A percentile compares a stretch with the other conserved stretches of the same genome.
These are phyloP conservation scores for Russula sp. DNA, from an alignment of 768 basidiomycete species.

Conservation along the genomic window DNA sequence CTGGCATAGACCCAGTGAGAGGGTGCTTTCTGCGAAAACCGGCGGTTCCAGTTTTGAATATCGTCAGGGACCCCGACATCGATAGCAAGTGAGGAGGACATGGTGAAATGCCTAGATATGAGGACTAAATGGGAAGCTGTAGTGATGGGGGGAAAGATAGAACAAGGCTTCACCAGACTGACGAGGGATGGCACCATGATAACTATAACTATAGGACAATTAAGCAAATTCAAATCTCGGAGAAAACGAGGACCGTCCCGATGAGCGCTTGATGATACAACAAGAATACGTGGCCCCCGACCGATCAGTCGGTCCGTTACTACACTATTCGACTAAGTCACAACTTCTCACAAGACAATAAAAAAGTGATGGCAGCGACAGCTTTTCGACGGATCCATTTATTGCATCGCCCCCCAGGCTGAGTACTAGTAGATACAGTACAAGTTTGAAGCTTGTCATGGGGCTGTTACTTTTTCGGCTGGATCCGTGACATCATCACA, in stretches of 20 bases:
- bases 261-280: neutral
- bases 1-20: slow-evolving; percentile 49
- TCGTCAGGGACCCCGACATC: slow-evolving; percentile 14
- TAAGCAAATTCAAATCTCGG: neutral
- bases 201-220: slow-evolving; percentile 14
- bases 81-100: neutral
- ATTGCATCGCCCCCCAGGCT: neutral
- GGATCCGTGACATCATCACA: too few species aligned
- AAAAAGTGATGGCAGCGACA: neutral
- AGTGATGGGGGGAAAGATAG: slow-evolving; percentile 1
- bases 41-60: slow-evolving; percentile 17
- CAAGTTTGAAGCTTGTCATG: neutral
- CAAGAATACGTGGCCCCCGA: neutral
- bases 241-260: slow-evolving; percentile 3
- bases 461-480: too few species aligned
- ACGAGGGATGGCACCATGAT: neutral
- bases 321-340: too few species aligned
- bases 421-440: neutral
- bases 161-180: neutral
- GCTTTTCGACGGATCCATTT: neutral
- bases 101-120: neutral
- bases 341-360: neutral
- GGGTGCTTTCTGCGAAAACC: neutral
- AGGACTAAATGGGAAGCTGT: neutral
- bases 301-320: neutral